phyloP scores from a whole-genome alignment of 2,329 filamentous ascomycete genomes.

The Cytospora piceicola region DNA sequence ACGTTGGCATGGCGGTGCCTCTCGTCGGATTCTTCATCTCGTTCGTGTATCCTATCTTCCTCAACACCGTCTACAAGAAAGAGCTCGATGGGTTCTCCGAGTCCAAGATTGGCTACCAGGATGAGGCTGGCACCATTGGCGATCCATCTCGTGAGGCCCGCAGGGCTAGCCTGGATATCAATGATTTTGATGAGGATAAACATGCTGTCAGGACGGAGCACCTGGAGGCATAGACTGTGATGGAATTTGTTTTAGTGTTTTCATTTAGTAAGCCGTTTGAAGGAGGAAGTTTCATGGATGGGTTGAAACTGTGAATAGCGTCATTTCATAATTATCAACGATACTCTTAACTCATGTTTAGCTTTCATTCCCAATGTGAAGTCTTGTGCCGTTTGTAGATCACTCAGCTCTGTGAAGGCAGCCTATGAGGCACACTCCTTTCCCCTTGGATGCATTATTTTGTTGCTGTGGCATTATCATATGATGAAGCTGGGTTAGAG shows the following conservation, averaged over 20 bases:
- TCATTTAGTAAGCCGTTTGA: not conserved
- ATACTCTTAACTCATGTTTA: not conserved
- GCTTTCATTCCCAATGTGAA: not conserved
- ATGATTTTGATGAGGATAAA: constrained; percentile 20
- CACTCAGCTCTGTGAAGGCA: not conserved
- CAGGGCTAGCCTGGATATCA: constrained; percentile 5
- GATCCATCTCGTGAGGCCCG: constrained; percentile 16
- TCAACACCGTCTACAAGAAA: constrained; percentile 57
- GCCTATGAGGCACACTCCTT: too few relatives aligned
- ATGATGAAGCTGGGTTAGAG: too few relatives aligned
- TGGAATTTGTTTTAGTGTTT: not conserved
- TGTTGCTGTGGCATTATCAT: too few relatives aligned
- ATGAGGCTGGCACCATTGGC: constrained; percentile 25
- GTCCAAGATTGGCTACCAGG: constrained; percentile 41
- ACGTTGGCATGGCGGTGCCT: constrained; percentile 67
- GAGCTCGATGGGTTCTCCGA: constrained; percentile 59
- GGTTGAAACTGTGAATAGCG: not conserved
- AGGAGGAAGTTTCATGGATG: not conserved
- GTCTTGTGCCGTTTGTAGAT: not conserved
- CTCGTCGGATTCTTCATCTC: constrained; percentile 60
- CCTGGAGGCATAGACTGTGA: constrained; percentile 10
- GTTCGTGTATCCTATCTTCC: constrained; percentile 58
- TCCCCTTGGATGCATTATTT: too few relatives aligned
- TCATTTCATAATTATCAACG: not conserved
- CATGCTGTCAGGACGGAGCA: constrained; percentile 21